phyloP scores from a whole-genome alignment of 2,329 filamentous ascomycete species.

The Scedosporium dehoogii region DNA sequence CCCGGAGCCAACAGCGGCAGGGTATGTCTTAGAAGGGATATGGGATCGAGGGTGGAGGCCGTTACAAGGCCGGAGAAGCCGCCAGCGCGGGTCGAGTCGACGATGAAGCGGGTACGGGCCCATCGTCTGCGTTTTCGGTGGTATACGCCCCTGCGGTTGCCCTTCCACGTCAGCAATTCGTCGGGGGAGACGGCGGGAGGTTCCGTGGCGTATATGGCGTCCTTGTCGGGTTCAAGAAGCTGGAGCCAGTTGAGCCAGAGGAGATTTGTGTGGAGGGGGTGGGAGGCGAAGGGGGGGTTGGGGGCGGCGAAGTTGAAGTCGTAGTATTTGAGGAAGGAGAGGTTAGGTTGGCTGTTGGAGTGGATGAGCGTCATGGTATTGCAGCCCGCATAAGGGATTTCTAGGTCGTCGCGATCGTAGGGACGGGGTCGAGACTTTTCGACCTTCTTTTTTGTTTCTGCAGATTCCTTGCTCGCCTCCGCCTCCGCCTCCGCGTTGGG shows the following conservation, averaged over 20 bases:
- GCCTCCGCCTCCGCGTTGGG: conserved; percentile 3
- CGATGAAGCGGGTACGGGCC: conserved; percentile 60
- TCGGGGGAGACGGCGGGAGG: conserved; percentile 50
- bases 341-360: conserved; percentile 75
- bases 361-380: conserved; percentile 79
- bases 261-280: conserved; percentile 75
- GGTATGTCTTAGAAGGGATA: conserved; percentile 62
- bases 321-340: conserved; percentile 82
- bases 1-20: conserved; percentile 77
- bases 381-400: conserved; percentile 54
- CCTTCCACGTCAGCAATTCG: conserved; percentile 62
- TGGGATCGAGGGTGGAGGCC: conserved; percentile 71
- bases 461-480: conserved; percentile 10
- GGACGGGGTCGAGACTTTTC: conserved; percentile 3
- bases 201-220: conserved; percentile 61
- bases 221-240: conserved; percentile 65
- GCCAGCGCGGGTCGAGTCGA: conserved; percentile 64
- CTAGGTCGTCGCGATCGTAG: conserved; percentile 35
- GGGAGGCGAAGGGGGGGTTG: conserved; percentile 45
- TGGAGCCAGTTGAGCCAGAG: conserved; percentile 88
- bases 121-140: conserved; percentile 82
- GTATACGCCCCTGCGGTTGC: conserved; percentile 73
- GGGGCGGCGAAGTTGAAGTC: conserved; percentile 65
- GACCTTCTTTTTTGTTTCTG: conserved; percentile 19
- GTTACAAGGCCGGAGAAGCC: conserved; percentile 77